A percentile compares a stretch with the other conserved stretches of the same genome.
Conservation (phyloP, 495 filamentous ascomycete genomes). For the Aspergillus kassunensis region DNA sequence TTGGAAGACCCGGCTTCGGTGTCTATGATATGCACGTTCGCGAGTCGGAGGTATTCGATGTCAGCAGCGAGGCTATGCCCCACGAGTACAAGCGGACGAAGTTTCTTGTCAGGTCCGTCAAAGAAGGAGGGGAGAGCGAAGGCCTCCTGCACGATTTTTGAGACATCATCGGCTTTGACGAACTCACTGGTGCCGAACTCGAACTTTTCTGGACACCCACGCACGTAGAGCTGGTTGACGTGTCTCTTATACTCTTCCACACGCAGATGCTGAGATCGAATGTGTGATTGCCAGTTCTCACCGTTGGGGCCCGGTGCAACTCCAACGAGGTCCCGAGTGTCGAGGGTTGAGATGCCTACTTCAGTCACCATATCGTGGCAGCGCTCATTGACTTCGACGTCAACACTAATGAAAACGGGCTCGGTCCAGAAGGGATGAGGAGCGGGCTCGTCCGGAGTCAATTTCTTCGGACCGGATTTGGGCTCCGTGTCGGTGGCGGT, state of each 20-base stretch:
- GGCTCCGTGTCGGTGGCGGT: slow-evolving; percentile 5
- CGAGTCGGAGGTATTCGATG: slow-evolving; percentile 55
- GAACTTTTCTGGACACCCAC: slow-evolving; percentile 69
- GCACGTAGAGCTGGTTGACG: slow-evolving; percentile 59
- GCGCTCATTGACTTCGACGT: slow-evolving; percentile 76
- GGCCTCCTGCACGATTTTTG: slow-evolving; percentile 38
- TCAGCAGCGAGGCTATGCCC: slow-evolving; percentile 70
- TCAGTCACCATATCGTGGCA: slow-evolving; percentile 66
- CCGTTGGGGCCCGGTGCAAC: slow-evolving; percentile 57
- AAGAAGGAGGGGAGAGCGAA: slow-evolving; percentile 45
- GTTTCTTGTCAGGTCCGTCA: slow-evolving; percentile 7
- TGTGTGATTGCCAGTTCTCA: slow-evolving; percentile 57
- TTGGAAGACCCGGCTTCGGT: background rate
- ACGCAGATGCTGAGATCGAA: slow-evolving; percentile 71
- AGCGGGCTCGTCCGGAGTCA: slow-evolving; percentile 33
- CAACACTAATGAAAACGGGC: slow-evolving; percentile 72
- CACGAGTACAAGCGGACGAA: slow-evolving; percentile 68
- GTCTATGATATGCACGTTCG: slow-evolving; percentile 48
- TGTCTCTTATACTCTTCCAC: slow-evolving; percentile 63
- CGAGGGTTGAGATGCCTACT: slow-evolving; percentile 78
- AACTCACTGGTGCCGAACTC: slow-evolving; percentile 64
- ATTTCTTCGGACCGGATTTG: too few species aligned
- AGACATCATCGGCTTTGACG: slow-evolving; percentile 36
- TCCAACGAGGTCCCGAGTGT: slow-evolving; percentile 55
- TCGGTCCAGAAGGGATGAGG: slow-evolving; percentile 47